Base-by-base conservation (phyloP, 495 filamentous ascomycete genomes). In the Lineolata rhizophorae region DNA sequence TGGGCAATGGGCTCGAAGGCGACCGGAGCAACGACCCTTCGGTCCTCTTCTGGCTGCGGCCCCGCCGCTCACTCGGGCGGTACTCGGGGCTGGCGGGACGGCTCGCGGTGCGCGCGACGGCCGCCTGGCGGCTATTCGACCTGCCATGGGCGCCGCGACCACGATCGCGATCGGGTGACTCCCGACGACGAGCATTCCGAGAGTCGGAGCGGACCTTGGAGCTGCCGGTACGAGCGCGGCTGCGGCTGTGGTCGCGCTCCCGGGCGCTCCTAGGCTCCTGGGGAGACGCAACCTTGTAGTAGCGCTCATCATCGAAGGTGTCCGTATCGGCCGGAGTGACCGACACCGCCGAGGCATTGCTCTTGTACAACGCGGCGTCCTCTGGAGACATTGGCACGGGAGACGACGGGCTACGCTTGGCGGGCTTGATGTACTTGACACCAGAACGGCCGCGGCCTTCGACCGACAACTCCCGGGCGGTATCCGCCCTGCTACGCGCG, bases 301-400 rank as follows among this genome's bases (percentile, higher is more conserved):
- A 54, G 4, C 43, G 36, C 24, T 56, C 43, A 21, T 57, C 55
- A 11, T 58, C 50, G 5, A 53, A 50, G 27, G 46, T 48, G 29
- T 54, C 48, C 4, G 36, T 39, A n/a, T n/a, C n/a, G n/a, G n/a
- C n/a, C n/a, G n/a, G n/a, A 20, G 21, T 35, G 13, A 36, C 39
- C 28, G 43, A 37, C n/a, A n/a, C n/a, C n/a, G n/a, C n/a, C n/a
- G n/a, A n/a, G n/a, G n/a, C n/a, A n/a, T 43, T 44, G 19, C 36
- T 40, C 29, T 19, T 34, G 19, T 36, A 47, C 14, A 45, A 46
- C 31, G 38, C 41, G 19, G 44, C 39, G 24, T 87, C 79, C 41
- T 91, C 78, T 0, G 80, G 79, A 1, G 81, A 84, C 83, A 93
- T 92, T 12, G 81, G 78, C 9, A 90, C 67, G 0, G 83, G 83